Conservation (phyloP, 2,329 filamentous ascomycete genomes). For the Davidsoniella australis region DNA sequence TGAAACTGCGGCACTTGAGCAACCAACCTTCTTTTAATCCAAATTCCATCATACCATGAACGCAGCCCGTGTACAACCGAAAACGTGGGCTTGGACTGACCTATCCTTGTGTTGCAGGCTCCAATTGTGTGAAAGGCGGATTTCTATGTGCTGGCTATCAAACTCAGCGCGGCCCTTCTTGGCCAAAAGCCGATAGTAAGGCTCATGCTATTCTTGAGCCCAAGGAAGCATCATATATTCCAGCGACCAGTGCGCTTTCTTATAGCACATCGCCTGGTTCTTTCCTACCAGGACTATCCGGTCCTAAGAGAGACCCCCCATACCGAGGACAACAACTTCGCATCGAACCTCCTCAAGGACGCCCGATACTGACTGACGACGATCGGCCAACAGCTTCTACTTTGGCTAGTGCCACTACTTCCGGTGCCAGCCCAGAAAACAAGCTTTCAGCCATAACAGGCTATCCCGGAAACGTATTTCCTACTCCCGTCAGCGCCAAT, state of each 20-base stretch:
- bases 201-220: slow-evolving; percentile 62
- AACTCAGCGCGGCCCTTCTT: slow-evolving; percentile 52
- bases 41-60: neutral
- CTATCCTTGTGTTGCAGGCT: slow-evolving; percentile 33
- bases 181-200: slow-evolving; percentile 60
- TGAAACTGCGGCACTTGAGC: neutral
- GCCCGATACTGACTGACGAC: slow-evolving; percentile 36
- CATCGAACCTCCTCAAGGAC: slow-evolving; percentile 45
- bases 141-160: slow-evolving; percentile 88
- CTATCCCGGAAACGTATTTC: slow-evolving; percentile 36
- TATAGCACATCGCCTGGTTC: slow-evolving; percentile 38
- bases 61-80: neutral
- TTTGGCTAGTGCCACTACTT: slow-evolving; percentile 32
- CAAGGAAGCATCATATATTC: slow-evolving; percentile 51
- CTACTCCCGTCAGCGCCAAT: slow-evolving; percentile 45
- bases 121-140: slow-evolving; percentile 77
- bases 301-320: slow-evolving; percentile 36
- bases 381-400: slow-evolving; percentile 42
- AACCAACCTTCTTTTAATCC: neutral
- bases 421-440: slow-evolving; percentile 40
- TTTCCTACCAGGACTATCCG: slow-evolving; percentile 18
- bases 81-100: neutral
- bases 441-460: slow-evolving; percentile 43
- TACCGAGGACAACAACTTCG: slow-evolving; percentile 45
- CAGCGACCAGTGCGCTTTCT: slow-evolving; percentile 19